These are phyloP conservation scores for Neoarthrinium moseri DNA, from an alignment of 2,329 filamentous ascomycete species.

Conservation along the genomic window DNA sequence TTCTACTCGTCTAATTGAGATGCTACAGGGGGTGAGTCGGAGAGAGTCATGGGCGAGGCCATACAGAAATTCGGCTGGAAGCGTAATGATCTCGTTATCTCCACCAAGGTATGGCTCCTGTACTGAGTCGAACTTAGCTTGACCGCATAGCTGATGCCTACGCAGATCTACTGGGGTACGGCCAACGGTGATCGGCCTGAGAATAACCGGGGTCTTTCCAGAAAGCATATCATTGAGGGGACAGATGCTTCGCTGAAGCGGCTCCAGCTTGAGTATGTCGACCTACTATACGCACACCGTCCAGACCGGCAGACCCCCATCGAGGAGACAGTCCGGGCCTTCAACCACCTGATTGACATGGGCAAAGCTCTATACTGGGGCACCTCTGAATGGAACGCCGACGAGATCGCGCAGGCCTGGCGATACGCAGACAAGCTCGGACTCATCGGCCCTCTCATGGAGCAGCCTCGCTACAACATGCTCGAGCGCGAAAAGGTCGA, in stretches of 20 bases:
- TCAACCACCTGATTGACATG: constrained; percentile 67
- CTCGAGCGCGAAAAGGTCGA: constrained; percentile 62
- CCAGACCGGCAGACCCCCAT: constrained; percentile 67
- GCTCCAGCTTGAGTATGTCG: constrained; percentile 61
- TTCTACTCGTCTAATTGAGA: too few relatives aligned
- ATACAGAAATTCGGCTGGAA: constrained; percentile 61
- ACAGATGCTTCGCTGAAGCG: constrained; percentile 58
- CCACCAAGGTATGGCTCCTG: constrained; percentile 41
- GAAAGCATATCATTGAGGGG: constrained; percentile 70
- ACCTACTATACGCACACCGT: constrained; percentile 68
- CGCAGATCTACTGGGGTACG: constrained; percentile 64
- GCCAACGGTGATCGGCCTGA: constrained; percentile 59
- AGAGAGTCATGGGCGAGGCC: constrained; percentile 61
- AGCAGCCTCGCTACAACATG: constrained; percentile 68
- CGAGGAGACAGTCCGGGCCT: constrained; percentile 68
- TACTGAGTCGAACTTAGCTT: too few relatives aligned
- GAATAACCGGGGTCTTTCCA: constrained; percentile 65
- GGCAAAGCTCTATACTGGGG: constrained; percentile 62
- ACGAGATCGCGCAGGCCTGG: constrained; percentile 65
- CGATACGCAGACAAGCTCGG: constrained; percentile 57
- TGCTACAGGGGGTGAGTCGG: constrained; percentile 54
- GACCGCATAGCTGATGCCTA: neutral
- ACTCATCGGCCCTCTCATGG: constrained; percentile 62
- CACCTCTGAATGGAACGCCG: constrained; percentile 65
- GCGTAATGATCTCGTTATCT: constrained; percentile 59